A percentile compares a stretch with the other conserved stretches of the same genome.
These are phyloP conservation scores for Magnolia officinalis DNA, from an alignment of 164 flowering plant species.

Conservation along the genomic window DNA sequence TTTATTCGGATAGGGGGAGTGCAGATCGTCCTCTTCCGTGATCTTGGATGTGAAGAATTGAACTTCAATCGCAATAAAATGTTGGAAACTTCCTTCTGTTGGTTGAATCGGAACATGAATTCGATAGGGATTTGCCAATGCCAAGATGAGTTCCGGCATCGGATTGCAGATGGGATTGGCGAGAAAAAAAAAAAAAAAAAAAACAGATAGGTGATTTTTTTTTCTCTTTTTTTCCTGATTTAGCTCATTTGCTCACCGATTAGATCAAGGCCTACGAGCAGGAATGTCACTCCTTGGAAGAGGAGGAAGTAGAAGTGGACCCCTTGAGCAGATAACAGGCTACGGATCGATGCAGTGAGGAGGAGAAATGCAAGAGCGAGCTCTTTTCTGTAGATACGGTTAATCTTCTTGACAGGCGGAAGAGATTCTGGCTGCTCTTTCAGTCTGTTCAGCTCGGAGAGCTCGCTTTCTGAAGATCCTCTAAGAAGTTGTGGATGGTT, in stretches of 20 bases:
- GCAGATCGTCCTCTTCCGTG: not conserved
- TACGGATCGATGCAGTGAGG: conserved; percentile 74
- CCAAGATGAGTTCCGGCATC: not conserved
- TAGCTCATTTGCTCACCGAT: conserved; percentile 82
- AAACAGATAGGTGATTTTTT: not conserved
- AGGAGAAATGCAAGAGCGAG: conserved; percentile 72
- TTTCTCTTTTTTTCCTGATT: not conserved
- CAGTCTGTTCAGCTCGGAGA: conserved; percentile 41
- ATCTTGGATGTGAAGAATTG: not conserved
- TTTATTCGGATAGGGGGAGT: conserved; percentile 1
- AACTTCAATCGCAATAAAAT: conserved; percentile 1
- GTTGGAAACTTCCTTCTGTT: not conserved
- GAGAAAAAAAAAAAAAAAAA: not conserved
- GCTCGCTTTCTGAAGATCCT: conserved; percentile 64
- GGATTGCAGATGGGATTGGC: not conserved
- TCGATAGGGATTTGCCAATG: not conserved
- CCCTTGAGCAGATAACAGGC: conserved; percentile 80
- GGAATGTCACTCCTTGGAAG: conserved; percentile 83
- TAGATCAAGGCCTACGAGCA: conserved; percentile 86
- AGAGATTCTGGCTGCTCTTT: conserved; percentile 45
- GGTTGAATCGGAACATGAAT: not conserved
- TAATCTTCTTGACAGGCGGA: conserved; percentile 36
- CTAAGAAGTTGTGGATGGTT: conserved; percentile 39
- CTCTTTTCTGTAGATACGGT: conserved; percentile 70
- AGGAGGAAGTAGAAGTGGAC: conserved; percentile 86